These are phyloP conservation scores for Achlya hypogyna DNA, from an alignment of 352 stramenopile genomes.

Conservation along the genomic window DNA sequence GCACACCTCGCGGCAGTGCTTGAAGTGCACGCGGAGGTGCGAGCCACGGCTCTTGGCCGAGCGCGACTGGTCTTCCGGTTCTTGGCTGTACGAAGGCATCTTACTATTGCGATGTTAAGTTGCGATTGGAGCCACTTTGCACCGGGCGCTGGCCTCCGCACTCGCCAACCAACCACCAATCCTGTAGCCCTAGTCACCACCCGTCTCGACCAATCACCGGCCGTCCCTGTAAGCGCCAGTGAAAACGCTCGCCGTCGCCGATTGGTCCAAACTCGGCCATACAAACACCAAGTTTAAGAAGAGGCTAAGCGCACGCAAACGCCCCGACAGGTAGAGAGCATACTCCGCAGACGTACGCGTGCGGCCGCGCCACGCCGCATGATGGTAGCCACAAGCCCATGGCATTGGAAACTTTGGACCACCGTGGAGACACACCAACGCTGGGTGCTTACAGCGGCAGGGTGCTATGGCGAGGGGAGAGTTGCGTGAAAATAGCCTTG, in stretches of 20 bases:
- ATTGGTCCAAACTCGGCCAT: slow-evolving; percentile 10
- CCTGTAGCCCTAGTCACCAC: not conserved
- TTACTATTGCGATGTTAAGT: slow-evolving; percentile 23
- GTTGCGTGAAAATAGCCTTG: not conserved
- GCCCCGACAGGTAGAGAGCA: too few relatives aligned
- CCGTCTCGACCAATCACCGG: slow-evolving; percentile 7
- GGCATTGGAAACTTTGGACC: too few relatives aligned
- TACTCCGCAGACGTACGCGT: too few relatives aligned
- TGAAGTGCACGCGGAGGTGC: slow-evolving; percentile 98
- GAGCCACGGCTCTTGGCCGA: slow-evolving; percentile 92
- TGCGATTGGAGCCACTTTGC: slow-evolving; percentile 7
- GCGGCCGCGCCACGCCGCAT: too few relatives aligned
- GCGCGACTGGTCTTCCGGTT: slow-evolving; percentile 83
- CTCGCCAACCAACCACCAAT: slow-evolving; percentile 18
- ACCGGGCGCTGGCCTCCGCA: not conserved
- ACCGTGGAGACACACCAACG: not conserved
- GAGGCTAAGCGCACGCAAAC: not conserved
- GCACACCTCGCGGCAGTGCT: slow-evolving; percentile 98
- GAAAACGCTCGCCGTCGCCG: not conserved
- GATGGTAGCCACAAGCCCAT: too few relatives aligned
- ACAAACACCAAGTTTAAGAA: not conserved
- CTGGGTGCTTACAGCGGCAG: not conserved
- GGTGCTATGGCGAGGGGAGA: not conserved
- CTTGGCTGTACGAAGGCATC: slow-evolving; percentile 69
- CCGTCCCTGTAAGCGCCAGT: slow-evolving; percentile 2